A percentile compares a stretch with the other conserved stretches of the same genome.
phyloP scores from a whole-genome alignment of 2,329 filamentous ascomycete species.

The Sordariomycetes sp. region DNA sequence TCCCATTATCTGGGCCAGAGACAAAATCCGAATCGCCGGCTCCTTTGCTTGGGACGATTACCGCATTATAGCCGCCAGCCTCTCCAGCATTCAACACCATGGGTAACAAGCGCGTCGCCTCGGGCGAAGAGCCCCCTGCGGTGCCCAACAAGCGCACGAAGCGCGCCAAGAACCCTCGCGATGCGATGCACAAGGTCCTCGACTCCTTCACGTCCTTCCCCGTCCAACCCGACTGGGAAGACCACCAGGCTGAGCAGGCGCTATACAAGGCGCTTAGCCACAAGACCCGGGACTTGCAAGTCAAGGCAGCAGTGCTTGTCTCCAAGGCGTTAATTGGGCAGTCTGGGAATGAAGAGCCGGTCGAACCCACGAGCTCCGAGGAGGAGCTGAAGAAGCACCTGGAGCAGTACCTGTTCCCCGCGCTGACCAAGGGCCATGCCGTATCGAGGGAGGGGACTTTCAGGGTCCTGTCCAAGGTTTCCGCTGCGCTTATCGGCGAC shows the following conservation, averaged over 20 bases:
- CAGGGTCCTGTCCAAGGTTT: slow-evolving; percentile 71
- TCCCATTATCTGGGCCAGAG: background rate
- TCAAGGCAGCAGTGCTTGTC: background rate
- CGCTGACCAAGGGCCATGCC: slow-evolving; percentile 85
- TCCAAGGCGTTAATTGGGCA: slow-evolving; percentile 1
- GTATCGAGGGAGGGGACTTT: slow-evolving; percentile 83
- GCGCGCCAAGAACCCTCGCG: slow-evolving; percentile 4
- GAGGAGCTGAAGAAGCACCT: slow-evolving; percentile 41
- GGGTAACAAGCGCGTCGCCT: background rate
- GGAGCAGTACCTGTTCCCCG: slow-evolving; percentile 65
- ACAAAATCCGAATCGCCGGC: background rate
- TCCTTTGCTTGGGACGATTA: background rate
- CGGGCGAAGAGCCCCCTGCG: background rate
- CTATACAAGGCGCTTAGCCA: slow-evolving; percentile 4
- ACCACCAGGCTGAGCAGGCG: slow-evolving; percentile 1
- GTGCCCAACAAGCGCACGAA: slow-evolving; percentile 2
- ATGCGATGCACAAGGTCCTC: slow-evolving; percentile 3
- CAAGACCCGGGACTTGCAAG: slow-evolving; percentile 1
- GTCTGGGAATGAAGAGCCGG: background rate
- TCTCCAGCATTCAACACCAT: background rate
- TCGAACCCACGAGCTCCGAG: background rate
- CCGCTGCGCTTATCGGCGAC: slow-evolving; percentile 57
- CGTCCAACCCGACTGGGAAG: slow-evolving; percentile 1
- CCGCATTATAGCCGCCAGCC: background rate
- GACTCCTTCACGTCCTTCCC: slow-evolving; percentile 1